Conservation (phyloP, 495 filamentous ascomycete genomes). For the Xylaria palmicola region DNA sequence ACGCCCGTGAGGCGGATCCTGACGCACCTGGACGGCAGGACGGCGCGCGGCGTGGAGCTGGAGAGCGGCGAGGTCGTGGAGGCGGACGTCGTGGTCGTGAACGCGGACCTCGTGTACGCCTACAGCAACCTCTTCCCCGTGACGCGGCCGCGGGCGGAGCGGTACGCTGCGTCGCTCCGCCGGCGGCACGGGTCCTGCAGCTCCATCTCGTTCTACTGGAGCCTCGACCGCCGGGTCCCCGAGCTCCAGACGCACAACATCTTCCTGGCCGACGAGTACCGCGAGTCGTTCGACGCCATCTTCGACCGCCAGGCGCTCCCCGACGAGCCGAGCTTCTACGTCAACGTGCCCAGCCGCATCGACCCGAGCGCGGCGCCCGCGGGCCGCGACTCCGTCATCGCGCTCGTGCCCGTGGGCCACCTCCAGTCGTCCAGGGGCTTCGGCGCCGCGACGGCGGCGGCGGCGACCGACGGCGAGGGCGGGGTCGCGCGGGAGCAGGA, state of each 20-base stretch:
- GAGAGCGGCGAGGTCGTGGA: slow-evolving; percentile 48
- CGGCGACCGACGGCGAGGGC: slow-evolving; percentile 28
- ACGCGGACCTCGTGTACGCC: slow-evolving; percentile 69
- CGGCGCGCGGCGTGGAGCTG: slow-evolving; percentile 56
- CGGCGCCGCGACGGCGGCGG: slow-evolving; percentile 19
- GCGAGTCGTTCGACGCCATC: slow-evolving; percentile 67
- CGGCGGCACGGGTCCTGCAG: slow-evolving; percentile 58
- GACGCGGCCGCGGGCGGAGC: slow-evolving; percentile 18
- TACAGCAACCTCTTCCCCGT: slow-evolving; percentile 61
- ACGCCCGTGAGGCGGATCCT: slow-evolving; percentile 51
- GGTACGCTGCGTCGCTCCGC: slow-evolving; percentile 47
- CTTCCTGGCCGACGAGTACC: slow-evolving; percentile 69
- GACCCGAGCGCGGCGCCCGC: slow-evolving; percentile 63
- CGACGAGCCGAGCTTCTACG: slow-evolving; percentile 65
- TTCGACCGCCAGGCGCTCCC: slow-evolving; percentile 66
- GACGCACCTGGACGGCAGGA: slow-evolving; percentile 40
- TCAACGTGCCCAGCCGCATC: slow-evolving; percentile 67
- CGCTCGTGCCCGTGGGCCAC: slow-evolving; percentile 68
- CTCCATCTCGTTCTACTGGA: slow-evolving; percentile 75
- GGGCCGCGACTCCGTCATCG: slow-evolving; percentile 60
- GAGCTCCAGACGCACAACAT: slow-evolving; percentile 69
- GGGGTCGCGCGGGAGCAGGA: slow-evolving; percentile 47
- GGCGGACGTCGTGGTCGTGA: slow-evolving; percentile 63
- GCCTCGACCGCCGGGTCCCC: slow-evolving; percentile 53
- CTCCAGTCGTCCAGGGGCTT: slow-evolving; percentile 29